Evolutionary conservation across 805 yeast genomes (phyloP), one percentile per base, ranked within the genome.

Genomic region (Isabelozyma rhagii): DNA sequence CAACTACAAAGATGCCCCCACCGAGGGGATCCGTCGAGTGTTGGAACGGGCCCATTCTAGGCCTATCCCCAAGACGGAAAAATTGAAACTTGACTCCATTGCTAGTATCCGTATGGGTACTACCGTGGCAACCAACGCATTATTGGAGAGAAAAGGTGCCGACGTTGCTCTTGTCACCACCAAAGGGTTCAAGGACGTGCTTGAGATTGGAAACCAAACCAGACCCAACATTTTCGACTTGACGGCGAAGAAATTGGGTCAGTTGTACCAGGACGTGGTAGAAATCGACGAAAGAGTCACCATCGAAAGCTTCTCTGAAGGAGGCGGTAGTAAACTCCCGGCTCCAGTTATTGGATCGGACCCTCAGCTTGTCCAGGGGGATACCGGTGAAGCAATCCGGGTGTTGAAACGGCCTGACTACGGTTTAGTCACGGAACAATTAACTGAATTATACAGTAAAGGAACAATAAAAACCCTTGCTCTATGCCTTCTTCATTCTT

Each of bases 111-210:
- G 96, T 49, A 85, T 92, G 87, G 97, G 97, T 3, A 91, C 97
- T 4, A 92, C 97, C 0, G 94, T 91, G 9, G 98, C 99, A 1
- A 93, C 98, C 7, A 93, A 93, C 69, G 97, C 98, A 1, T 77
- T 94, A 34, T 75, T 93, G 51, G 98, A 93, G 62, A 78, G 98
- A 54, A 91, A 91, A 62, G 99, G 98, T 46, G 96, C 91, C 50
- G 72, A 83, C 31, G 92, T 96, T 57, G 96, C 94, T 1, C 75
- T 93, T 51, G 67, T 92, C 5, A 90, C 96, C 2, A 89, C 97
- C 13, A 86, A 83, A 59, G 99, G 97, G 0, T 93, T 90, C 68
- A 82, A 81, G 56, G 97, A 93, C 61, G 83, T 88, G 39, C 72
- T 93, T 52, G 68, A 75, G 2, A 92, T 93, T 56, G 98, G 98